Evolutionary conservation across 495 filamentous ascomycete species (phyloP), one percentile per base, ranked within the genome.

Genomic region (Penicillium subrubescens): DNA sequence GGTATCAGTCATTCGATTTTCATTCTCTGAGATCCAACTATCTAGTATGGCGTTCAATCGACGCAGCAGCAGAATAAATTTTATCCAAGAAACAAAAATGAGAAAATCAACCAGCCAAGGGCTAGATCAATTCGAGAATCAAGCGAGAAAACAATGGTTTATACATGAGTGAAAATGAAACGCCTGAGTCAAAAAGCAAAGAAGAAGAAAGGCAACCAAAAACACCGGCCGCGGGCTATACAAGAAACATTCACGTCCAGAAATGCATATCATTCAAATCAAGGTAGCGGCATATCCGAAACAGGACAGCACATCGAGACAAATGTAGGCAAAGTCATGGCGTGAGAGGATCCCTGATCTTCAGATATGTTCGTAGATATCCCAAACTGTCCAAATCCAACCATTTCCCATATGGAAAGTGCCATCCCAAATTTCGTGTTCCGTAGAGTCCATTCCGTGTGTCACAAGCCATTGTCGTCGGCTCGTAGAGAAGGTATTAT

Each of bases 401-500:
- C 61, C 61, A 61, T 51, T 58, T 65, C 62, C 61, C 59, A 54
- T 57, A 46, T 11, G 59, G 56, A 31, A 67, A 57, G 25, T 54
- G 44, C 53, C 15, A 43, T 58, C 62, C 62, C 61, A 56, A 31
- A 50, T 69, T 65, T 66, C 71, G 57, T 73, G 25, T 34, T 66
- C 53, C 61, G 54, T 64, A 48, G 19, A 57, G 33, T 64, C 53
- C 62, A 43, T 56, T 58, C 46, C 61, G 33, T 61, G 31, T 57
- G 65, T 55, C 54, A 50, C 41, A 55, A 67, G 64, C 66, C 37
- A 46, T 59, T 55, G 44, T 62, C 57, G 39, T 65, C 39, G 55
- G 69, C 66, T 69, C 62, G 37, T 68, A 57, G 60, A 44, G 3
- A 12, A 12, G 27, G 5, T 67, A 76, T 76, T 75, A 76, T 67